Conservation (phyloP, 768 basidiomycete species). For the Collybiopsis luxurians region DNA sequence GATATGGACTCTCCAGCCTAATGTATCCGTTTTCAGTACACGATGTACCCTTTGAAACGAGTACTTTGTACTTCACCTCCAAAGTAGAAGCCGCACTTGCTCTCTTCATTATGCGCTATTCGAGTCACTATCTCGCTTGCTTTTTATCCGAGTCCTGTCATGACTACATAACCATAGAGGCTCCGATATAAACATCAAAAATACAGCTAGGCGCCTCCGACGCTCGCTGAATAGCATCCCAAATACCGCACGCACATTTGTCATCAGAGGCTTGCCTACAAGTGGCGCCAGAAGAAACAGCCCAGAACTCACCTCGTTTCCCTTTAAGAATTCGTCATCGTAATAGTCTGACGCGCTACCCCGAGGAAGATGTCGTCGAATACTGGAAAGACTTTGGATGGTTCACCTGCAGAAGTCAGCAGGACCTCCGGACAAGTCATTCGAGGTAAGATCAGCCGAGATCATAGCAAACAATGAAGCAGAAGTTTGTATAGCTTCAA, state of each 20-base stretch:
- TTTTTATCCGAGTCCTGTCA: no score
- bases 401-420: slow-evolving; percentile 39
- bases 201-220: slow-evolving; percentile 50
- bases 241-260: slow-evolving; percentile 29
- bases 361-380: slow-evolving; percentile 46
- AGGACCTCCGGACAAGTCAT: slow-evolving; percentile 35
- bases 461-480: slow-evolving; percentile 36
- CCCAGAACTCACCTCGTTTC: slow-evolving; percentile 41
- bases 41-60: no score
- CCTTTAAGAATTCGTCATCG: slow-evolving; percentile 33
- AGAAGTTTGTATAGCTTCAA: slow-evolving; percentile 42
- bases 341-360: slow-evolving; percentile 31
- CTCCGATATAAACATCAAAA: slow-evolving; percentile 53
- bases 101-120: no score
- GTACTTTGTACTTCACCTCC: no score
- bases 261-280: no score
- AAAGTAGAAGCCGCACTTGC: no score
- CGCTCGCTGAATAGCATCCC: slow-evolving; percentile 51
- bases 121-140: no score
- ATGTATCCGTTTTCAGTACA: no score
- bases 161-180: slow-evolving; percentile 51
- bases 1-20: no score
- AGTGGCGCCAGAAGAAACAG: not conserved
- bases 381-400: slow-evolving; percentile 46
- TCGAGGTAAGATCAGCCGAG: slow-evolving; percentile 39